Base-by-base conservation (phyloP, 148 eudicot species). In the Beta vulgaris region DNA sequence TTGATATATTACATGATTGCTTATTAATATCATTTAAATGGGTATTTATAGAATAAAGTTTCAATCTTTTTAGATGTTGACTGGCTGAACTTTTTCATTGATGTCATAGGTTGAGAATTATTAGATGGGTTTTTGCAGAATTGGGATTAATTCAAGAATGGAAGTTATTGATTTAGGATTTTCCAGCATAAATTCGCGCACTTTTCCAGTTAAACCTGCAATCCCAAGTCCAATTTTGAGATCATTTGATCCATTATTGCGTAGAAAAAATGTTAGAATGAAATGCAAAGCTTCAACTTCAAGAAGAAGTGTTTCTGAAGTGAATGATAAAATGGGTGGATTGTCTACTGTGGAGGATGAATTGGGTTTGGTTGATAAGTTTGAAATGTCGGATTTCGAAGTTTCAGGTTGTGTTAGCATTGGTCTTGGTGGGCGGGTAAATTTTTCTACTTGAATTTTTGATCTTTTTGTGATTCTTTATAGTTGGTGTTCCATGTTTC, bases 341-440 rank as follows among this genome's bases (percentile, higher is more conserved):
- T 74, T 75, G 1, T 79, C 73, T 59, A n/a, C 72, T 35, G 73
- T 77, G 29, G 96, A 88, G 29, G 92, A 85, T 58, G 98, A 92
- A 62, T 81, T 92, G 59, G 91, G 88, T 61, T 90, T 87, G 60
- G 98, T 88, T 67, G 80, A 83, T 48, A 91, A 87, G 89, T 96
- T 91, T 82, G 74, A 73, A 63, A 89, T 88, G 85, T 88, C 91
- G 54, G 98, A 91, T 82, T 91, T 96, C 31, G 75, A 82, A 70
- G 83, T 92, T 80, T 76, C 85, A 44, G 93, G 92, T 82, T 74
- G 85, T 35, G 93, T 92, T 76, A 91, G 99, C 84, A 81, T 86
- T 79, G 99, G 99, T 68, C 99, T 92, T 42, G 80, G 91, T 74
- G 92, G 96, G 23, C 76, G 92, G 94, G 99, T 96, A 90, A n/a